These are phyloP conservation scores for Hamamelis virginiana DNA, from an alignment of 164 flowering plant genomes.

Conservation along the genomic window DNA sequence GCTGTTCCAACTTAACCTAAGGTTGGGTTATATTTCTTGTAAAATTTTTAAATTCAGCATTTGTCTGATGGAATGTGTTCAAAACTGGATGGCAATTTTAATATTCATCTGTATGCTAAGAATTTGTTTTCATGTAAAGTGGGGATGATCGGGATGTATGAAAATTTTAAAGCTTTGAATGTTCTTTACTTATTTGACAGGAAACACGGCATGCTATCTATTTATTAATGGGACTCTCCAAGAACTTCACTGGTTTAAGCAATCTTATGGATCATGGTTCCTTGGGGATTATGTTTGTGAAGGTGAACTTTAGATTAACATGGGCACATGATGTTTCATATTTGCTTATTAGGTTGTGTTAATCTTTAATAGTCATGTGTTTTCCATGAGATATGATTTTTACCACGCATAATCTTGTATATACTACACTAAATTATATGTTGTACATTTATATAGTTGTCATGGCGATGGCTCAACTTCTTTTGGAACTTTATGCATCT, in stretches of 20 bases:
- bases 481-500: no score
- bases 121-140: not conserved
- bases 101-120: not conserved
- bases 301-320: slow-evolving; percentile 42
- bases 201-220: slow-evolving; percentile 53
- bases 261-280: slow-evolving; percentile 84
- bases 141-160: no score
- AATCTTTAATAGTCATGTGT: not conserved
- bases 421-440: not conserved
- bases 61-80: no score
- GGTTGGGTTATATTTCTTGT: no score
- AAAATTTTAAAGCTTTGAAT: not conserved
- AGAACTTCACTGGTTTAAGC: slow-evolving; percentile 91
- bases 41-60: no score
- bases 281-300: slow-evolving; percentile 82
- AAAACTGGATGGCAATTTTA: not conserved
- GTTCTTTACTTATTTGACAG: slow-evolving; percentile 35
- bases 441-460: not conserved
- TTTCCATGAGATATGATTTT: not conserved
- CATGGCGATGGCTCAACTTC: no score
- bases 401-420: not conserved
- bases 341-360: not conserved
- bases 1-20: no score
- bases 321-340: not conserved
- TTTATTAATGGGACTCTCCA: slow-evolving; percentile 51